phyloP scores from a whole-genome alignment of 2,329 filamentous ascomycete genomes.

The Fusarium redolens region DNA sequence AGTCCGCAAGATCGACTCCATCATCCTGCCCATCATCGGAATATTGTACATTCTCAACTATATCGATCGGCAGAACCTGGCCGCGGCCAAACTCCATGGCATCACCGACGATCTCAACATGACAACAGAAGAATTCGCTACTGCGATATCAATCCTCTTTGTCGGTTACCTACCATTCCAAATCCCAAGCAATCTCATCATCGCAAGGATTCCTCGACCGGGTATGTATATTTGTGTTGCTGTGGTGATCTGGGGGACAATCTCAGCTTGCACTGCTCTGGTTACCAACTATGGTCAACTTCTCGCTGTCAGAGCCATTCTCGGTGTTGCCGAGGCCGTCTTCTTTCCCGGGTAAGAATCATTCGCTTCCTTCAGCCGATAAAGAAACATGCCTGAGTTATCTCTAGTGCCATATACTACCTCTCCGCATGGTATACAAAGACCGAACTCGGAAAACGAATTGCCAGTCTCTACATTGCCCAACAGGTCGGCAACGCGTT shows the following conservation, averaged over 20 bases:
- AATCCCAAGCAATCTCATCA: constrained; percentile 52
- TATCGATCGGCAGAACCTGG: constrained; percentile 49
- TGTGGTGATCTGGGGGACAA: constrained; percentile 41
- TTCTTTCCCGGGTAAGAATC: constrained; percentile 57
- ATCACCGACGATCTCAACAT: constrained; percentile 53
- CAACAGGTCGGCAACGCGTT: constrained; percentile 46
- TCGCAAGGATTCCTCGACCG: constrained; percentile 28
- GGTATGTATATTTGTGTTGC: constrained; percentile 37
- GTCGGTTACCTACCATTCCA: constrained; percentile 53
- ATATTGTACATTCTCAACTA: constrained; percentile 57
- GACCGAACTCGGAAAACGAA: constrained; percentile 49
- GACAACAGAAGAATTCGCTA: constrained; percentile 52
- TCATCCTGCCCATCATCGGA: constrained; percentile 45
- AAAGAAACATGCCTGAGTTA: not conserved
- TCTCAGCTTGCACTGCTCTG: constrained; percentile 54
- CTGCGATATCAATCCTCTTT: constrained; percentile 51
- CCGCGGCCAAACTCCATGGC: constrained; percentile 31
- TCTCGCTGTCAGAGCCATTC: constrained; percentile 52
- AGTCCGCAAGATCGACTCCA: constrained; percentile 47
- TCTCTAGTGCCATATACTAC: constrained; percentile 49
- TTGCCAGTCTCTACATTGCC: constrained; percentile 46
- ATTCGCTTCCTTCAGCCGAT: not conserved
- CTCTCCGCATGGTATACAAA: constrained; percentile 56
- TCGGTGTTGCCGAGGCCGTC: constrained; percentile 66
- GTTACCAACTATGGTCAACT: constrained; percentile 50